A percentile compares a stretch with the other conserved stretches of the same genome.
These are phyloP conservation scores for Ogataea henricii DNA, from an alignment of 805 yeast species.

Conservation along the genomic window DNA sequence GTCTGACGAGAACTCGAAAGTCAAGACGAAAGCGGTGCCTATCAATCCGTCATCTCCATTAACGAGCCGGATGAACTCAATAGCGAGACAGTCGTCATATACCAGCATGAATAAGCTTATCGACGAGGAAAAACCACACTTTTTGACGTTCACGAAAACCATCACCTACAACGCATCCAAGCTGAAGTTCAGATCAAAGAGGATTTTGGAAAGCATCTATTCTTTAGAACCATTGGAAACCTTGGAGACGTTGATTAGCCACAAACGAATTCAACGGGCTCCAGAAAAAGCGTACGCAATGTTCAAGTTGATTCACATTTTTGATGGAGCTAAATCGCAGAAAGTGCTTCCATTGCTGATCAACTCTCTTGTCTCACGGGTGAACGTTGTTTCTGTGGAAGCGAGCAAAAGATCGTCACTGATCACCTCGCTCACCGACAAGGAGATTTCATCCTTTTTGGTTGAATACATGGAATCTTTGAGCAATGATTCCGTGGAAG, in stretches of 20 bases:
- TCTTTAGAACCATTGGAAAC: slow-evolving; percentile 72
- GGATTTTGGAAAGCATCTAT: slow-evolving; percentile 63
- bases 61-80: slow-evolving; percentile 20
- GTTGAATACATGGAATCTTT: slow-evolving; percentile 62
- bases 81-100: slow-evolving; percentile 7
- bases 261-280: slow-evolving; percentile 28
- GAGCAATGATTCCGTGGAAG: slow-evolving; percentile 78
- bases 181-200: slow-evolving; percentile 69
- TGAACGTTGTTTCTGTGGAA: slow-evolving; percentile 36
- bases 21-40: slow-evolving; percentile 12
- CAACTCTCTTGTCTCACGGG: slow-evolving; percentile 52
- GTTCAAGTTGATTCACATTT: slow-evolving; percentile 67
- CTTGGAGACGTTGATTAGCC: slow-evolving; percentile 60
- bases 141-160: slow-evolving; percentile 35
- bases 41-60: slow-evolving; percentile 17
- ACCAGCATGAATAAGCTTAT: slow-evolving; percentile 7
- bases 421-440: slow-evolving; percentile 47
- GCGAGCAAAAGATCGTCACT: slow-evolving; percentile 45
- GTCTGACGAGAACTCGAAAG: slow-evolving; percentile 49
- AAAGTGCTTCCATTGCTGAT: slow-evolving; percentile 69
- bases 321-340: slow-evolving; percentile 84
- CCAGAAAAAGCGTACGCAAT: slow-evolving; percentile 34
- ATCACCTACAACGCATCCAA: slow-evolving; percentile 52
- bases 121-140: slow-evolving; percentile 23
- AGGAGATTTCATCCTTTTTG: slow-evolving; percentile 52